These are phyloP conservation scores for Chalciporus chontae DNA, from an alignment of 768 basidiomycete species.

Conservation along the genomic window DNA sequence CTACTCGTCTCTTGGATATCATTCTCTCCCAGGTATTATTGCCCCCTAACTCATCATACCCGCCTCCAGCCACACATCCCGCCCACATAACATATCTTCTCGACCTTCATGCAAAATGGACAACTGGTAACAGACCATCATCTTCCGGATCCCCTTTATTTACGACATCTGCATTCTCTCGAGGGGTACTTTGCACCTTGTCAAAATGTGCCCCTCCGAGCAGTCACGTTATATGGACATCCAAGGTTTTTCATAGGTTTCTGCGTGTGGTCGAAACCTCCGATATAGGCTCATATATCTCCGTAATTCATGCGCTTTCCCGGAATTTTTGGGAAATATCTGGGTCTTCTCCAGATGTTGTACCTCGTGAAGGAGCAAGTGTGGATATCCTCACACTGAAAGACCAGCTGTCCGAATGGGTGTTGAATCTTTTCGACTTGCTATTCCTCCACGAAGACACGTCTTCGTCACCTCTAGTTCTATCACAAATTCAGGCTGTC, in stretches of 20 bases:
- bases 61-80: conserved; percentile 39
- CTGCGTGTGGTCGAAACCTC: conserved; percentile 27
- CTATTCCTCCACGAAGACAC: conserved; percentile 10
- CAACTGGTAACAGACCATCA: conserved; percentile 7
- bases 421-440: conserved; percentile 22
- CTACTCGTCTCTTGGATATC: conserved; percentile 38
- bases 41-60: conserved; percentile 19
- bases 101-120: conserved; percentile 43
- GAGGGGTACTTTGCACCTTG: conserved; percentile 13
- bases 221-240: conserved; percentile 39
- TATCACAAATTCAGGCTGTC: conserved; percentile 9
- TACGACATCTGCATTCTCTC: conserved; percentile 28
- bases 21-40: conserved; percentile 40
- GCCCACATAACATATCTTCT: conserved; percentile 46
- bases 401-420: conserved; percentile 18
- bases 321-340: conserved; percentile 11
- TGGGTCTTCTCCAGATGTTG: background rate
- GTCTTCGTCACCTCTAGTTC: background rate
- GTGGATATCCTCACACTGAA: conserved; percentile 7
- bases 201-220: conserved; percentile 30
- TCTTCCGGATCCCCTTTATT: conserved; percentile 11
- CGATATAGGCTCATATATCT: conserved; percentile 34
- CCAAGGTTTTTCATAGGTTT: conserved; percentile 39
- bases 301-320: conserved; percentile 29
- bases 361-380: background rate